A percentile compares a stretch with the other conserved stretches of the same genome.
Evolutionary conservation across 2,329 filamentous ascomycete genomes (phyloP).

Genomic region (Herpomyces periplanetae): DNA sequence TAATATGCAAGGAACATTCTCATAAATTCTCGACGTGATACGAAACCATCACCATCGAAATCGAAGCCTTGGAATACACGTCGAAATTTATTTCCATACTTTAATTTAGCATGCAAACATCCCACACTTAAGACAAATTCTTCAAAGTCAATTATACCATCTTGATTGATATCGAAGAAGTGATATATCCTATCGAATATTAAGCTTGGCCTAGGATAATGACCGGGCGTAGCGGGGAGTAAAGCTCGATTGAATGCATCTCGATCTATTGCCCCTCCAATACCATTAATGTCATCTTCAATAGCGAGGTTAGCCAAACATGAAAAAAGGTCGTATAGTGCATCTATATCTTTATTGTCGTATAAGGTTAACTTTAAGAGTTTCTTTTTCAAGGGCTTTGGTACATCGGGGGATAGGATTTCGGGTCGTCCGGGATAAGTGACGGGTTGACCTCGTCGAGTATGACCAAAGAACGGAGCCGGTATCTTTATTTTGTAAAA

Average conservation of each 20-base stretch:
- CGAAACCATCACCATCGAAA: constrained; percentile 47
- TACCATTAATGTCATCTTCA: constrained; percentile 33
- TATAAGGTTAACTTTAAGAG: too few relatives aligned
- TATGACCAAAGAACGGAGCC: constrained; percentile 35
- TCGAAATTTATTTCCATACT: constrained; percentile 8
- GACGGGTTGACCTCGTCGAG: constrained; percentile 35
- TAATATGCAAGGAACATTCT: constrained; percentile 78
- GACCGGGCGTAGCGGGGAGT: constrained; percentile 40
- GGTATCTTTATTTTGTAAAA: constrained; percentile 89
- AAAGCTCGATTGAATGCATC: constrained; percentile 73
- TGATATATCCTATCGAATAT: constrained; percentile 88
- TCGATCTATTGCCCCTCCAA: constrained; percentile 52
- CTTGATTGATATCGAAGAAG: constrained; percentile 68
- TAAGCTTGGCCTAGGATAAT: constrained; percentile 40
- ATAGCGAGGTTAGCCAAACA: constrained; percentile 64
- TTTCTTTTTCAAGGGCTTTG: constrained; percentile 22
- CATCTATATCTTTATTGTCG: constrained; percentile 57
- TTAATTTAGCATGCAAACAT: constrained; percentile 15
- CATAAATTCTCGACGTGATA: constrained; percentile 51
- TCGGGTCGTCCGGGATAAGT: constrained; percentile 67
- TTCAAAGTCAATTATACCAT: constrained; percentile 59
- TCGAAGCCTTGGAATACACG: constrained; percentile 67
- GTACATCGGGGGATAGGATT: constrained; percentile 23
- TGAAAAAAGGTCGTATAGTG: constrained; percentile 82
- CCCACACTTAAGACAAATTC: constrained; percentile 62